Conservation (phyloP, 2,329 filamentous ascomycete species). For the Curvularia verruculosa region DNA sequence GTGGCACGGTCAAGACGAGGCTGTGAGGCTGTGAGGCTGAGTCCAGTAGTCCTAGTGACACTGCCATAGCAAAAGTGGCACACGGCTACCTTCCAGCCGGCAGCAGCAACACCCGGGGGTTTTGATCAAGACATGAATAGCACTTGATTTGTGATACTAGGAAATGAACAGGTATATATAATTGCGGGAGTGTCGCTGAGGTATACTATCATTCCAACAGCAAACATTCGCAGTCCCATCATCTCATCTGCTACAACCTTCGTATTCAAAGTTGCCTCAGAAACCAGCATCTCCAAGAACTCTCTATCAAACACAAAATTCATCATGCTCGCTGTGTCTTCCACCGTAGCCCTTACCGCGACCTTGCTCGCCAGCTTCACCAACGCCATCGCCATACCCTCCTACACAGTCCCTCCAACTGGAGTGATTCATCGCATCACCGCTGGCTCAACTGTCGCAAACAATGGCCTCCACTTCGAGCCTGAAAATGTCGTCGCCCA, state of each 20-base stretch:
- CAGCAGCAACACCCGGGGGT: constrained; percentile 14
- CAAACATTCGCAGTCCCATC: background rate
- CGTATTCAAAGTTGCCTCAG: constrained; percentile 3
- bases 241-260: background rate
- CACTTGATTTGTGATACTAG: constrained; percentile 6
- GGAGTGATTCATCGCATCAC: constrained; percentile 39
- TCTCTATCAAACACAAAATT: background rate
- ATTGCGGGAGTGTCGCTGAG: constrained; percentile 5
- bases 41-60: constrained; percentile 6
- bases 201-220: constrained; percentile 27
- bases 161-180: constrained; percentile 19
- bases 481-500: constrained; percentile 42
- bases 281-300: background rate
- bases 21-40: constrained; percentile 12
- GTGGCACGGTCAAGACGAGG: constrained; percentile 1
- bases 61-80: background rate
- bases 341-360: constrained; percentile 26
- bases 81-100: constrained; percentile 18
- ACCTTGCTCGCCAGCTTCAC: constrained; percentile 29
- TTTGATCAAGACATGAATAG: constrained; percentile 12
- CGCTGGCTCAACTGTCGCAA: constrained; percentile 33
- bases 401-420: constrained; percentile 19
- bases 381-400: constrained; percentile 19
- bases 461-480: constrained; percentile 42
- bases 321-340: constrained; percentile 35